phyloP scores from a whole-genome alignment of 2,329 filamentous ascomycete species.

The Microsporum canis region DNA sequence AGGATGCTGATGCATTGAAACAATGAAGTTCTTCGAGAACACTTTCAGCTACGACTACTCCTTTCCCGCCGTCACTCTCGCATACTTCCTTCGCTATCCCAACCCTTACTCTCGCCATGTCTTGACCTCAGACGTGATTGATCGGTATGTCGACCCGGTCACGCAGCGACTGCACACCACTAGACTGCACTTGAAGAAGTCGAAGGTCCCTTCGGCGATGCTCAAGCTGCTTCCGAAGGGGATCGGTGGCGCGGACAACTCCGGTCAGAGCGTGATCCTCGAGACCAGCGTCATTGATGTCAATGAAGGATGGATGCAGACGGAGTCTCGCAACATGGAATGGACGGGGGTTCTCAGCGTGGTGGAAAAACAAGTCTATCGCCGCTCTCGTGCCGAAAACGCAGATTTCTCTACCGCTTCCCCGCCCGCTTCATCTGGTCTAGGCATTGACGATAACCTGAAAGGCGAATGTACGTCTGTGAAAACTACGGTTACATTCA shows the following conservation, averaged over 20 bases:
- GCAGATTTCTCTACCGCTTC: slow-evolving; percentile 11
- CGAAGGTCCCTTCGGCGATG: slow-evolving; percentile 50
- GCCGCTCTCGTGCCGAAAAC: slow-evolving; percentile 30
- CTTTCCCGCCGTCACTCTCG: slow-evolving; percentile 54
- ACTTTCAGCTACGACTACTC: slow-evolving; percentile 53
- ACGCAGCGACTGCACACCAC: slow-evolving; percentile 51
- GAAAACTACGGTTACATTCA: slow-evolving; percentile 50
- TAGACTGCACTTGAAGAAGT: slow-evolving; percentile 52
- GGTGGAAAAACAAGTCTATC: slow-evolving; percentile 49
- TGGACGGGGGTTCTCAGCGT: slow-evolving; percentile 56
- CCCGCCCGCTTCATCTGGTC: slow-evolving; percentile 12
- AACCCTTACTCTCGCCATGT: slow-evolving; percentile 57
- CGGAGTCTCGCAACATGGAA: slow-evolving; percentile 53
- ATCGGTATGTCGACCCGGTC: slow-evolving; percentile 48
- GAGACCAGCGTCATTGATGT: slow-evolving; percentile 52
- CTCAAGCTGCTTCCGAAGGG: slow-evolving; percentile 51
- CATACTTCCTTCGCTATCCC: slow-evolving; percentile 58
- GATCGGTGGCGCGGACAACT: slow-evolving; percentile 46
- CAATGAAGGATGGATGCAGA: slow-evolving; percentile 55
- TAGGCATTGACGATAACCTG: slow-evolving; percentile 27
- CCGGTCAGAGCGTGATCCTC: slow-evolving; percentile 52
- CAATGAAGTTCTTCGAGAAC: slow-evolving; percentile 44
- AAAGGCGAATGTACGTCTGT: slow-evolving; percentile 44
- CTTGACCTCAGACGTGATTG: slow-evolving; percentile 54
- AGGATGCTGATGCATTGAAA: slow-evolving; percentile 20